Percentiles rank a stretch among this genome's conserved stretches.
phyloP scores from a whole-genome alignment of 2,329 filamentous ascomycete species.

The Ilyonectria mors-panacis region DNA sequence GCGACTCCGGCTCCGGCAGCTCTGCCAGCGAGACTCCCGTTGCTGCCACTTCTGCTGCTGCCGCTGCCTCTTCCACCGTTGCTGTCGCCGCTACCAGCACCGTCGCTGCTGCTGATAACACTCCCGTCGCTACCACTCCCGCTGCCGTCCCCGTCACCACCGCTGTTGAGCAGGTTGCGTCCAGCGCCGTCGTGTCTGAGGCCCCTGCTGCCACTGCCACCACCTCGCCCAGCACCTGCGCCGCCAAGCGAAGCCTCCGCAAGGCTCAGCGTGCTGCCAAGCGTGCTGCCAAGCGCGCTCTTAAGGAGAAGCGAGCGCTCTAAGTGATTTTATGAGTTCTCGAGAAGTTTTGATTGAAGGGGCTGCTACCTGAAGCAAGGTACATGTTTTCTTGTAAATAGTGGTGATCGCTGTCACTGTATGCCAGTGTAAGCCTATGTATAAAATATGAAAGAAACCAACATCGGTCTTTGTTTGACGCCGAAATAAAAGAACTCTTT shows the following conservation, averaged over 20 bases:
- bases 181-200: slow-evolving; percentile 21
- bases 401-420: slow-evolving; percentile 31
- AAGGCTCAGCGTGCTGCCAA: slow-evolving; percentile 35
- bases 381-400: slow-evolving; percentile 44
- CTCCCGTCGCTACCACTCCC: slow-evolving; percentile 1
- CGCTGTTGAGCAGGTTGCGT: slow-evolving; percentile 16
- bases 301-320: slow-evolving; percentile 1
- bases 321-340: slow-evolving; percentile 25
- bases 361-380: slow-evolving; percentile 31
- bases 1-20: slow-evolving; percentile 41
- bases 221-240: slow-evolving; percentile 19
- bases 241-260: slow-evolving; percentile 33
- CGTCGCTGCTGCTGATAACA: slow-evolving; percentile 25
- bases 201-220: slow-evolving; percentile 28
- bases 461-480: not conserved
- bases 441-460: slow-evolving; percentile 1
- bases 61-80: slow-evolving; percentile 33
- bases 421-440: slow-evolving; percentile 15
- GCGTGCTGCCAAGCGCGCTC: slow-evolving; percentile 28
- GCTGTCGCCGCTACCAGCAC: slow-evolving; percentile 27
- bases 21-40: slow-evolving; percentile 19
- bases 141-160: slow-evolving; percentile 22
- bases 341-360: slow-evolving; percentile 32
- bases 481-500: not conserved
- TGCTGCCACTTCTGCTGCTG: slow-evolving; percentile 2